Percentiles rank a stretch among this genome's conserved stretches.
These are phyloP conservation scores for Chenopodium album DNA, from an alignment of 148 eudicot genomes.

Conservation along the genomic window DNA sequence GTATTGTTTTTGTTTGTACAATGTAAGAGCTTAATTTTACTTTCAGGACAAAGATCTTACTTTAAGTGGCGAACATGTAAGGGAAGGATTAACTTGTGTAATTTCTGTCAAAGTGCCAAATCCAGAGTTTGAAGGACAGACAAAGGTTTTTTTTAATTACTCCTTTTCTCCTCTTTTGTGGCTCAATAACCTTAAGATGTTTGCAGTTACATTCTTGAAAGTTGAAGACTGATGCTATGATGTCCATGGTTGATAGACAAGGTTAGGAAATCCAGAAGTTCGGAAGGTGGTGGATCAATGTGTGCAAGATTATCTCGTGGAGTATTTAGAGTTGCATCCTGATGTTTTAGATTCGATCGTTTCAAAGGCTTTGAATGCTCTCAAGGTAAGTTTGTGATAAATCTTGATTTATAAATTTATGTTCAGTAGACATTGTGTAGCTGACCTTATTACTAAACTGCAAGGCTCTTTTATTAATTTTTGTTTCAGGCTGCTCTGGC, in stretches of 20 bases:
- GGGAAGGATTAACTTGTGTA: constrained; percentile 90
- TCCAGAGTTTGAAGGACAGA: constrained; percentile 99
- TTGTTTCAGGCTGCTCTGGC: constrained; percentile 83
- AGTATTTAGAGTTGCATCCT: constrained; percentile 96
- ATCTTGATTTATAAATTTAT: neutral
- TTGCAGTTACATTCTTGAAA: constrained; percentile 6
- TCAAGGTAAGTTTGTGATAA: constrained; percentile 51
- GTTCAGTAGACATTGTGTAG: neutral
- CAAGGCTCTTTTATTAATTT: constrained; percentile 5
- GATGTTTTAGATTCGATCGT: constrained; percentile 84
- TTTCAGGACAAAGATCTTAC: constrained; percentile 79
- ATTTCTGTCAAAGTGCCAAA: constrained; percentile 91
- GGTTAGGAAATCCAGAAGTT: constrained; percentile 97
- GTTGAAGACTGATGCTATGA: constrained; percentile 12
- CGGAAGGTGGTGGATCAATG: constrained; percentile 87
- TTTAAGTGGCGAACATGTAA: constrained; percentile 90
- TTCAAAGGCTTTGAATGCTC: constrained; percentile 86
- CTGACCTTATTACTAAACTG: neutral
- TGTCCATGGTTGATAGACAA: constrained; percentile 49
- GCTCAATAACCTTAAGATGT: neutral
- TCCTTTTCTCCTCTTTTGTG: neutral
- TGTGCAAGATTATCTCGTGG: constrained; percentile 84
- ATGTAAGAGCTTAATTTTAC: constrained; percentile 7
- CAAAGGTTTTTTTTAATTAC: constrained; percentile 53
- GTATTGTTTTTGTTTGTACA: neutral